Base-by-base conservation (phyloP, 306 rosid species). In the Adenanthera pavonina region DNA sequence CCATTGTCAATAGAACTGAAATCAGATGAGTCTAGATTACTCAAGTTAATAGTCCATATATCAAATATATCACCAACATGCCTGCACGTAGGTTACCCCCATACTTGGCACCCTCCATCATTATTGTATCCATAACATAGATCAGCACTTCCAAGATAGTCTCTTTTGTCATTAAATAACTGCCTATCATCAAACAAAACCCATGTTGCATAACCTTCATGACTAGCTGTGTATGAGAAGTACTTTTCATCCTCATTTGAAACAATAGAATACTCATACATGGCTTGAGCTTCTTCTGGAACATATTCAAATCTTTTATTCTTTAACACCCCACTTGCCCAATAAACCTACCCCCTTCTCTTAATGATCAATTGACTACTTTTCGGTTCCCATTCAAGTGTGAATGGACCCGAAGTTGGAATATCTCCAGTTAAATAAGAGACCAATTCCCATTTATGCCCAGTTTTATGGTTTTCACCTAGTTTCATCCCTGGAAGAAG, bases 191-290 rank as follows among this genome's bases (percentile, higher is more conserved):
- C 9, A 9, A 10, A 7, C 14, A 81, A 38, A 51, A 3, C 7
- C 69, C 75, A 74, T 64, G 34, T 74, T 15, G 76, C 17, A 12
- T 60, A 41, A 6, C 14, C 40, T 10, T 54, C 14, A 49, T 19
- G 19, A 7, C 0, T 41, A 62, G n/a, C 8, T 12, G 48, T 16
- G 70, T 17, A 79, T 15, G 74, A 19, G 78, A 72, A 35, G 56
- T 49, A 80, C 51, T 72, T 67, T 80, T 80, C 60, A 7, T 72
- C 62, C 33, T 34, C 48, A 64, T 64, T 77, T 7, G 73, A 78
- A 7, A 51, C 54, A 19, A 38, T 68, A 0, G 3, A 6, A 43
- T 49, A 78, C 16, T 78, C 17, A 68, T 66, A 66, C 68, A 53
- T 68, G 16, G 7, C 5, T 36, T 74, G 53, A 2, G 51, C 52